Percentiles rank a stretch among this genome's conserved stretches.
phyloP scores from a whole-genome alignment of 192 early-diverging fungal genomes.

The Phlyctochytrium bullatum region DNA sequence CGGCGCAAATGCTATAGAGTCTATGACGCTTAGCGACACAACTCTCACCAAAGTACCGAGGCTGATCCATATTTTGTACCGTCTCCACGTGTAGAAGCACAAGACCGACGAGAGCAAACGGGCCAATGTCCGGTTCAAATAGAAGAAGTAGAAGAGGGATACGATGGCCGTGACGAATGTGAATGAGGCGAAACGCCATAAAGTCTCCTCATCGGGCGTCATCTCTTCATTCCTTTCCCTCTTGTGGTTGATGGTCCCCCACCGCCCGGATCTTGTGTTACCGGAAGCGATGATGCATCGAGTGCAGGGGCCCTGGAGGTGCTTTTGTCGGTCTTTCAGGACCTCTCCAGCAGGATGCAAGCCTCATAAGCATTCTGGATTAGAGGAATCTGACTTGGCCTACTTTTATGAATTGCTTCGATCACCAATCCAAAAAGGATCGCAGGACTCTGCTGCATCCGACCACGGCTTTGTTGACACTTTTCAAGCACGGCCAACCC shows the following conservation, averaged over 20 bases:
- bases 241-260: too few relatives aligned
- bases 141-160: conserved; percentile 73
- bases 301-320: too few relatives aligned
- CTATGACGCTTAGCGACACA: conserved; percentile 36
- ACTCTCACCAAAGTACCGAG: conserved; percentile 49
- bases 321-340: too few relatives aligned
- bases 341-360: too few relatives aligned
- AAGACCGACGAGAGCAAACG: conserved; percentile 59
- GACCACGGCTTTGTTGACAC: too few relatives aligned
- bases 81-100: conserved; percentile 66
- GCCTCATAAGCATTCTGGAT: too few relatives aligned
- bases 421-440: not conserved
- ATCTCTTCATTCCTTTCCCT: too few relatives aligned
- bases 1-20: conserved; percentile 66
- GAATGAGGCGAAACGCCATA: not conserved
- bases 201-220: not conserved
- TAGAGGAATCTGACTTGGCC: too few relatives aligned
- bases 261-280: too few relatives aligned
- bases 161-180: conserved; percentile 43
- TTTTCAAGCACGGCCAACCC: too few relatives aligned
- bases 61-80: conserved; percentile 65
- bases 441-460: too few relatives aligned
- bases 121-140: conserved; percentile 63
- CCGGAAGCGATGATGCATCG: too few relatives aligned
- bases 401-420: not conserved